Percentiles rank a stretch among this genome's conserved stretches.
Conservation (phyloP, 345 rosid genomes). For the Hibiscus syriacus region DNA sequence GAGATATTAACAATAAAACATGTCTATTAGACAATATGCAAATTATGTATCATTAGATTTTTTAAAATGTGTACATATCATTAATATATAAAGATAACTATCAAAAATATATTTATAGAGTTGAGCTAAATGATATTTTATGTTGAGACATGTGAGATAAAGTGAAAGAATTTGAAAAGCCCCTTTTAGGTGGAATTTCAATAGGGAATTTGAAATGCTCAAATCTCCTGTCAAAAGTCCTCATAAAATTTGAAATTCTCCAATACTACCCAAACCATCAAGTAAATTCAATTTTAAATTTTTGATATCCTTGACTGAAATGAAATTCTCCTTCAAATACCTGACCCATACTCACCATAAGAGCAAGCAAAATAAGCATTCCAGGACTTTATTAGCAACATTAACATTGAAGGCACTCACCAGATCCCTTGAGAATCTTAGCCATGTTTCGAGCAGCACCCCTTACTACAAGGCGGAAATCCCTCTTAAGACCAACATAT, state of each 20-base stretch:
- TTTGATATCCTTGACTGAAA: background rate
- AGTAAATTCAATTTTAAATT: background rate
- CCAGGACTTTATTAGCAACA: background rate
- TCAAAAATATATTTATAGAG: background rate
- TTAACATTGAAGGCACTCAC: slow-evolving; percentile 32
- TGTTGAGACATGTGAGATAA: background rate
- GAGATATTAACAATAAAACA: background rate
- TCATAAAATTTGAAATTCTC: slow-evolving; percentile 1
- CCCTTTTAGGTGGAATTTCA: background rate
- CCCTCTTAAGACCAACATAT: slow-evolving; percentile 87
- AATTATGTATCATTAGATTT: background rate
- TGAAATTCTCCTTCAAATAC: background rate
- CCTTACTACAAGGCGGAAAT: slow-evolving; percentile 89
- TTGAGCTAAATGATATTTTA: background rate
- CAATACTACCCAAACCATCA: background rate
- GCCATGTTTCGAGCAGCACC: slow-evolving; percentile 98
- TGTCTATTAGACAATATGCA: background rate
- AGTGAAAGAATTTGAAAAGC: background rate
- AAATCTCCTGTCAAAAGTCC: background rate
- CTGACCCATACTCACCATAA: background rate
- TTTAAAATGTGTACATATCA: background rate
- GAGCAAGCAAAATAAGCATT: background rate
- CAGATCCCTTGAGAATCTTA: slow-evolving; percentile 67
- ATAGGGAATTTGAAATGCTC: background rate
- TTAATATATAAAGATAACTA: background rate